Percentiles rank a stretch among this genome's conserved stretches.
Evolutionary conservation across 176 grass and related monocot species (phyloP).

Genomic region (Aegilops umbellulata): DNA sequence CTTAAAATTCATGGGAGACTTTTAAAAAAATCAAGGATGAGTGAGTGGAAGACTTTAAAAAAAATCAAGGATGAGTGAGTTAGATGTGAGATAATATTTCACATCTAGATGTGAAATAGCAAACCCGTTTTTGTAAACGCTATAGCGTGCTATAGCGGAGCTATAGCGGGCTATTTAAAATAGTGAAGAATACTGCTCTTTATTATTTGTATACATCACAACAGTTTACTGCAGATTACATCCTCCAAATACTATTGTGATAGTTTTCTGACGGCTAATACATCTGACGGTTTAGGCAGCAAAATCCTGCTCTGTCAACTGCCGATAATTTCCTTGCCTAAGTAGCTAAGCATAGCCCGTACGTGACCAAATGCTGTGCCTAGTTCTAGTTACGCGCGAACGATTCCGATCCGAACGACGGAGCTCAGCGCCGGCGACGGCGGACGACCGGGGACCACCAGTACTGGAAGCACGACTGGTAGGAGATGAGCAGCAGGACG

Average conservation of each 20-base stretch:
- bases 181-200: neutral
- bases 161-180: no score
- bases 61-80: no score
- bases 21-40: no score
- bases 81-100: no score
- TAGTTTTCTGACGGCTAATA: neutral
- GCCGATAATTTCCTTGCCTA: neutral
- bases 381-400: neutral
- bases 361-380: neutral
- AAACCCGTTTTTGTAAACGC: no score
- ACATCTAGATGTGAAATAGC: no score
- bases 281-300: neutral
- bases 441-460: slow-evolving; percentile 68
- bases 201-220: neutral
- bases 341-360: neutral
- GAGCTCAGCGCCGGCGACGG: slow-evolving; percentile 39
- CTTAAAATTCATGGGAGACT: no score
- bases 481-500: slow-evolving; percentile 85
- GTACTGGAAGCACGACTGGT: slow-evolving; percentile 84
- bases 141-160: no score
- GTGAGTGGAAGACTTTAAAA: no score
- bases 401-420: neutral
- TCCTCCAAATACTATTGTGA: neutral
- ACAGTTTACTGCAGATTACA: neutral
- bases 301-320: neutral